Evolutionary conservation across 1,284 basidiomycete genomes (phyloP).

Genomic region (Ustilago bromivora): DNA sequence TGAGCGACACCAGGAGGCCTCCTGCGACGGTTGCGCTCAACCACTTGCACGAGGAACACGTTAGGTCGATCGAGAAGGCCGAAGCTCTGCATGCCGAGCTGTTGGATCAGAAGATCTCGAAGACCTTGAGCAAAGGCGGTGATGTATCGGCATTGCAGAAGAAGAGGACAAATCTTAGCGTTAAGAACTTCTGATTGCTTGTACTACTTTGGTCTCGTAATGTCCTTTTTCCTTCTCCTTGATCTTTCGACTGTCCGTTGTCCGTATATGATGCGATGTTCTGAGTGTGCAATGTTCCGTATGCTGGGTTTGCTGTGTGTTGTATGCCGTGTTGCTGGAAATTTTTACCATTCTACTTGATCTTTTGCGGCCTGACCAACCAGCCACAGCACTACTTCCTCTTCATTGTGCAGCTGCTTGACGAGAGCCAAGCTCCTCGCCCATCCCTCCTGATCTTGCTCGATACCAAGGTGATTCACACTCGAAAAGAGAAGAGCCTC

Average conservation of each 20-base stretch:
- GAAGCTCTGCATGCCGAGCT: slow-evolving; percentile 54
- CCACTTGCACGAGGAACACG: slow-evolving; percentile 49
- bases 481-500: background rate
- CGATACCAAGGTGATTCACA: background rate
- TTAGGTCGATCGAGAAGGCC: slow-evolving; percentile 33
- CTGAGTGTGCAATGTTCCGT: background rate
- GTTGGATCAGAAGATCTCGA: slow-evolving; percentile 53
- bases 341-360: slow-evolving; percentile 44
- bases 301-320: background rate
- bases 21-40: slow-evolving; percentile 43
- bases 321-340: background rate
- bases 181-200: slow-evolving; percentile 41
- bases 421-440: slow-evolving; percentile 31
- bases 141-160: slow-evolving; percentile 47
- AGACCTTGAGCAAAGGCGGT: slow-evolving; percentile 51
- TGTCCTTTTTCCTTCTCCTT: background rate
- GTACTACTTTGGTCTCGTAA: background rate
- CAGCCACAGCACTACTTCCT: slow-evolving; percentile 31
- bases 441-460: slow-evolving; percentile 11
- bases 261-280: background rate
- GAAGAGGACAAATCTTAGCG: slow-evolving; percentile 49
- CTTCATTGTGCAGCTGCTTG: slow-evolving; percentile 45
- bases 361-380: slow-evolving; percentile 30
- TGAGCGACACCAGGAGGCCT: slow-evolving; percentile 56
- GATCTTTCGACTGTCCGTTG: background rate